Percentiles rank a stretch among this genome's conserved stretches.
These are phyloP conservation scores for Cladosporium sp. DNA, from an alignment of 2,329 filamentous ascomycete genomes.

Conservation along the genomic window DNA sequence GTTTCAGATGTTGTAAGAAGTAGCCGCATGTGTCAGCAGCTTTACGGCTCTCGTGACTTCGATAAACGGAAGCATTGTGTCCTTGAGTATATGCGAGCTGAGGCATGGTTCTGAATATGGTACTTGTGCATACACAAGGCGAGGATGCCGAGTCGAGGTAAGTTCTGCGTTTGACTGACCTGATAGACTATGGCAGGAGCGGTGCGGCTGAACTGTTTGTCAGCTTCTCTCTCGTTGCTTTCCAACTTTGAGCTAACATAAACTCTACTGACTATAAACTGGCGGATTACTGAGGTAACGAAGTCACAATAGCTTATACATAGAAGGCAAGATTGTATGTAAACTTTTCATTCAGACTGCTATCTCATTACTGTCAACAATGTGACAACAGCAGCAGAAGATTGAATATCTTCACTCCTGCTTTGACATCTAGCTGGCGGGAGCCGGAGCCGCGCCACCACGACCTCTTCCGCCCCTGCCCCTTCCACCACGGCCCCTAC, in stretches of 20 bases:
- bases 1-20: constrained; percentile 20
- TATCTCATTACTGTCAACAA: not conserved
- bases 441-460: constrained; percentile 21
- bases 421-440: not conserved
- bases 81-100: constrained; percentile 13
- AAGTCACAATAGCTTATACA: not conserved
- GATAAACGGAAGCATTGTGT: constrained; percentile 6
- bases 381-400: not conserved
- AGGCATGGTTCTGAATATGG: not conserved
- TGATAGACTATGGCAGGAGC: not conserved
- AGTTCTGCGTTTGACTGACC: not conserved
- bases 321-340: not conserved
- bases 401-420: not conserved
- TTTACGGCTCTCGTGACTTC: constrained; percentile 14
- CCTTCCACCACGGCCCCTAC: constrained; percentile 29
- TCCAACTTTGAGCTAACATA: not conserved
- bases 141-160: not conserved
- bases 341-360: not conserved
- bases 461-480: constrained; percentile 24
- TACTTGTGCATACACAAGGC: not conserved
- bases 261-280: not conserved
- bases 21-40: constrained; percentile 15
- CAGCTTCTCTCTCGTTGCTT: not conserved
- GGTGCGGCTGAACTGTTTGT: not conserved
- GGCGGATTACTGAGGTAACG: not conserved